phyloP scores from a whole-genome alignment of 352 stramenopile genomes.

The Pythium oligandrum region DNA sequence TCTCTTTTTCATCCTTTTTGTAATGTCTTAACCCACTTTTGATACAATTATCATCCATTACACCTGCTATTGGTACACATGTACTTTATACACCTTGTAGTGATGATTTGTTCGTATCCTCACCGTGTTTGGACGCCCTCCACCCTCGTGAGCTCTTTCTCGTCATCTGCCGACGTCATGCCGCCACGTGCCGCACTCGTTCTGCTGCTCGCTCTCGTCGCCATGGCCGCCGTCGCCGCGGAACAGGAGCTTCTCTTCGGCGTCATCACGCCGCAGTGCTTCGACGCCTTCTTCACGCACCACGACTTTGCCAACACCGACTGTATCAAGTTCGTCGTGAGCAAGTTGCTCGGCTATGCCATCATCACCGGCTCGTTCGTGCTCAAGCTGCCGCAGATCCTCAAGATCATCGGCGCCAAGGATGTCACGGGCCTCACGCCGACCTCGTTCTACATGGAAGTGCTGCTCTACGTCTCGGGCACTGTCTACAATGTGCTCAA shows the following conservation, averaged over 20 bases:
- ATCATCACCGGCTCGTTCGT: constrained; percentile 85
- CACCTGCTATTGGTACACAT: too few relatives aligned
- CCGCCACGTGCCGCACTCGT: background rate
- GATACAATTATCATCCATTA: too few relatives aligned
- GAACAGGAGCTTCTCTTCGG: constrained; percentile 57
- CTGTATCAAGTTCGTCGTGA: constrained; percentile 81
- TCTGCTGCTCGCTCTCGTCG: constrained; percentile 1
- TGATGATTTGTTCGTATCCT: too few relatives aligned
- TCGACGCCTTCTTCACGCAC: constrained; percentile 72
- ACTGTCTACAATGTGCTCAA: constrained; percentile 83
- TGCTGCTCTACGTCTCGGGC: constrained; percentile 74
- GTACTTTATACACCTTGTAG: too few relatives aligned
- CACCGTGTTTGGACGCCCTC: too few relatives aligned
- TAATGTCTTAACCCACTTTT: too few relatives aligned
- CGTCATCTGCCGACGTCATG: too few relatives aligned
- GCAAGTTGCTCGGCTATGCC: constrained; percentile 80
- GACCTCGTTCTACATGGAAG: constrained; percentile 87
- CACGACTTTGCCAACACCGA: constrained; percentile 80
- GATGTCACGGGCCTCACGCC: constrained; percentile 83
- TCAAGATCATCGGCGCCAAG: constrained; percentile 80
- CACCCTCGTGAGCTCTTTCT: too few relatives aligned
- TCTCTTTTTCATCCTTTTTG: too few relatives aligned
- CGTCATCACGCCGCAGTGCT: constrained; percentile 72
- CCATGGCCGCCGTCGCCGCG: background rate
- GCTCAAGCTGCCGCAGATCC: constrained; percentile 87